Evolutionary conservation across 225 moss, liverwort and hornwort genomes (phyloP).

Genomic region (Climacium dendroides): DNA sequence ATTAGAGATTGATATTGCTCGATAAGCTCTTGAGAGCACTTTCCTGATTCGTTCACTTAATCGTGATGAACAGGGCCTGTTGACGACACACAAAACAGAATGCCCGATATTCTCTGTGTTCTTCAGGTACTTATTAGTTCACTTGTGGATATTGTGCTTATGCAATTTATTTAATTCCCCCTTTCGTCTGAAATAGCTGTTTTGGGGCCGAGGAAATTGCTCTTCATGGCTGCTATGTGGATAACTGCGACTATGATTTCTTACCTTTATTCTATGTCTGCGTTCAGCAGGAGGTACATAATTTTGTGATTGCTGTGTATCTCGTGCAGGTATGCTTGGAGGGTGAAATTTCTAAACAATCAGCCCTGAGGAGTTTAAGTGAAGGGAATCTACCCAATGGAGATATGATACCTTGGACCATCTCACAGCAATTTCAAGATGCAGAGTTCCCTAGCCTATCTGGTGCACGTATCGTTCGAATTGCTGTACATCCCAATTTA

Average conservation of each 20-base stretch:
- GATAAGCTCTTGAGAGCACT: background rate
- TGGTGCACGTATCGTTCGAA: conserved; percentile 86
- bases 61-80: conserved; percentile 51
- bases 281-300: background rate
- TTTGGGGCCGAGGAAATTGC: background rate
- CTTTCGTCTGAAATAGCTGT: background rate
- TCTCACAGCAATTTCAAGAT: conserved; percentile 98
- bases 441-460: conserved; percentile 91
- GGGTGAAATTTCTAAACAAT: conserved; percentile 86
- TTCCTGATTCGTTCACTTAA: background rate
- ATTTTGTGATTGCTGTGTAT: background rate
- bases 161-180: background rate
- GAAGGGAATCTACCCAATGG: conserved; percentile 94
- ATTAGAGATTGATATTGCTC: background rate
- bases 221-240: background rate
- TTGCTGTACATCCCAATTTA: conserved; percentile 88
- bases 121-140: conserved; percentile 39
- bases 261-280: background rate
- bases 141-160: background rate
- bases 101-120: conserved; percentile 93
- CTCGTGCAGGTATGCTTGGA: conserved; percentile 57
- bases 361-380: conserved; percentile 67
- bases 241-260: background rate
- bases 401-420: conserved; percentile 95
- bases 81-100: conserved; percentile 64